Base-by-base conservation (phyloP, 805 yeast genomes). In the Cyberlindnera euphorbiae region DNA sequence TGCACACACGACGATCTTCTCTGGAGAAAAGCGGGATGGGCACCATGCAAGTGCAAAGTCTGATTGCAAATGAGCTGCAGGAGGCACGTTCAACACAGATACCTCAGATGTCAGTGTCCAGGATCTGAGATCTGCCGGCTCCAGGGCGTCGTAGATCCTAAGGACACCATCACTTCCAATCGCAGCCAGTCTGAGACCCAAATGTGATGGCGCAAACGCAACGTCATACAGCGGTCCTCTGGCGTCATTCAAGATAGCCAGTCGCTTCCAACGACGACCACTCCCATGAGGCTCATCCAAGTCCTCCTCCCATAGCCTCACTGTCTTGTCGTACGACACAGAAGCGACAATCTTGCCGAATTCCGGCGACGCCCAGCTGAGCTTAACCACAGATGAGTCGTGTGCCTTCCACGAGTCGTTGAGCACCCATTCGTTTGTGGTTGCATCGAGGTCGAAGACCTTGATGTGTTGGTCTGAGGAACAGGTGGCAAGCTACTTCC, bases 401-500 rank as follows among this genome's bases (percentile, higher is more conserved):
- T 93, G 98, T 0, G 97, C 97, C 47, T 83, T 84, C 94, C 96
- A 93, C 32, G 84, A 79, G 59, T 90, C 97, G 52, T 81, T 79
- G 38, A 85, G 62, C 14, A 75, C 74, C 97, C 97, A 93, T 14
- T 77, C 71, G n/a, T 73, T 75, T 2, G 81, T 70, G 18, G 71
- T 63, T 12, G 77, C 60, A 48, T 81, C 84, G 23, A 82, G 64
- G 55, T 85, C 90, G 57, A 88, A 93, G 22, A 93, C 89, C 53
- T 87, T 86, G 44, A 93, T 74, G 53, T 86, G 95, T 52, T 89
- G 96, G 61, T 93, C 98, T 0, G 95, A 85, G 4, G 96, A 86
- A 41, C 95, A 89, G 0, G 97, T 90, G 3, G 97, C 98, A 38
- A 93, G 67, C 43, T 88, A 85, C 36, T 79, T 77, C 2, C 98